Base-by-base conservation (phyloP, 768 basidiomycete genomes). In the Lentinula detonsa region DNA sequence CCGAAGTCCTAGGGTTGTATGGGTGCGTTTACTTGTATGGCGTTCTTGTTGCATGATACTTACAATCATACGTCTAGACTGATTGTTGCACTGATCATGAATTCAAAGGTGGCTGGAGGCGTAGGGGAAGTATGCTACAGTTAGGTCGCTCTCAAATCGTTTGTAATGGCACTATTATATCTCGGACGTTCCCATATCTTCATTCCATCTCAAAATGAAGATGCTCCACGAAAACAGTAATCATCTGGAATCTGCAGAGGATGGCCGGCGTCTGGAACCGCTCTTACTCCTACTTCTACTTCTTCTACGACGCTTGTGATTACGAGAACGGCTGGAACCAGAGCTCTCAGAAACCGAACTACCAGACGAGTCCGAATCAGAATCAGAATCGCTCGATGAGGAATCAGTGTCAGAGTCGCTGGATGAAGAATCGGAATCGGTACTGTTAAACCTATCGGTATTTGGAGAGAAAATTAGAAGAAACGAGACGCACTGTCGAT, bases 71-170 rank as follows among this genome's bases (percentile, higher is more conserved):
- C 21, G 35, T 51, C 3, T 62, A 88, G 90, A 39, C 80, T 91
- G 54, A 91, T 97, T 65, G 92, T 97, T 55, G 92, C 93, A 7
- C 80, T 97, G 34, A 90, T 97, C 51, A 90, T 97, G 85, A 94
- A 97, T 74, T 90, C 93, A 9, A 82, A 78, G 69, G 88, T 86
- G 0, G 79, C 81, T 15, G 34, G 53, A 8, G 55, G 55, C 10
- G 76, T 78, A 39, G 69, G 76, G 49, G 68, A 70, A 23, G 45
- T 50, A 42, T 51, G 48, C 28, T 52, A 43, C 37, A 52, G 23
- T 7, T 50, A 33, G 18, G 1, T 40, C 35, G 45, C 34, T 57
- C 13, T 31, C 40, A 10, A 43, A 16, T 46, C 16, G 37, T 43
- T 33, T 28, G n/a, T 50, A 33, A 58, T 18, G 48, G 45, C 45